Base-by-base conservation (phyloP, 225 moss, liverwort and hornwort species). In the Thuidium tamariscinum region DNA sequence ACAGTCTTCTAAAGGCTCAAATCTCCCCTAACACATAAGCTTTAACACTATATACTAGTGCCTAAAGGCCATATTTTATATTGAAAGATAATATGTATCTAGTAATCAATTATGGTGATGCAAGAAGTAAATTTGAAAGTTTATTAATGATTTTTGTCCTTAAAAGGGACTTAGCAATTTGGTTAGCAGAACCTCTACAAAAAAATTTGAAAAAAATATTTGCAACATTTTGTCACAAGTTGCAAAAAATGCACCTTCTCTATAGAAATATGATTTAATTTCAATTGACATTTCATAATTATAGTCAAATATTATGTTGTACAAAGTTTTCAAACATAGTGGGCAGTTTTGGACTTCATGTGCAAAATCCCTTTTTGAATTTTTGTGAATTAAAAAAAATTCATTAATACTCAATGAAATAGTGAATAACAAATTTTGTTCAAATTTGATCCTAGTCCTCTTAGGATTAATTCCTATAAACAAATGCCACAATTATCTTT, bases 131-230 rank as follows among this genome's bases (percentile, higher is more conserved):
- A 2, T 18, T 72, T 72, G 30, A 72, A 46, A 30, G 10, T 18
- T 29, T 6, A 30, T 30, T 4, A 10, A 16, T 27, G 16, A 71
- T 36, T 44, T 1, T 44, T 71, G 46, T 46, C 18, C 2, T 6
- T 9, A 0, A 26, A 69, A 41, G 4, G 13, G 39, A 39, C 1
- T 68, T 39, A 4, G 8, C 2, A 41, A 8, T 25, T 69, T 41
- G 0, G 41, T 0, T 41, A 41, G n/a, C n/a, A 11, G 41, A 4
- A 2, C 8, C 1, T 69, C 1, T 42, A 2, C 0, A 70, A 0
- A 42, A 16, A 27, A 16, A 9, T 27, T 42, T 27, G 9, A 70
- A 70, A 70, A 42, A 1, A 41, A 42, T 42, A 4, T 70, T 70
- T 15, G 3, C 42, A 42, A 41, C 9, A 42, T 70, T 70, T 42